phyloP scores from a whole-genome alignment of 2,329 filamentous ascomycete genomes.

The Botryotinia narcissicola region DNA sequence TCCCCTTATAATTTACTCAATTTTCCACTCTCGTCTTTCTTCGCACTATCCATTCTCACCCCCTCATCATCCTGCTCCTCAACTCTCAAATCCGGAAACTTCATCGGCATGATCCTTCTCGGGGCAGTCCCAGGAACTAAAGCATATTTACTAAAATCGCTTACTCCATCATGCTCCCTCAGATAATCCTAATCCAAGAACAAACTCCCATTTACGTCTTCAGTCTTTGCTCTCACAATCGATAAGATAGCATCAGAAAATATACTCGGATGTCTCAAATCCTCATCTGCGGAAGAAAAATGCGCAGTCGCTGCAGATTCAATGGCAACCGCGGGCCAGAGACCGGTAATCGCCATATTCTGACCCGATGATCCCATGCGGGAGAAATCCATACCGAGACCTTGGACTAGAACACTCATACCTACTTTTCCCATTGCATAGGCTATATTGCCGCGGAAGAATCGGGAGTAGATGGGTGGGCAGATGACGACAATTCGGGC shows the following conservation, averaged over 20 bases:
- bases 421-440: slow-evolving; percentile 78
- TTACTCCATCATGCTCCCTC: slow-evolving; percentile 58
- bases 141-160: slow-evolving; percentile 71
- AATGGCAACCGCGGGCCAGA: slow-evolving; percentile 79
- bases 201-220: slow-evolving; percentile 66
- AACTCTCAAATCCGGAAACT: slow-evolving; percentile 67
- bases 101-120: slow-evolving; percentile 71
- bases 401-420: slow-evolving; percentile 80
- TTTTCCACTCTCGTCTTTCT: slow-evolving; percentile 25
- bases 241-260: slow-evolving; percentile 78
- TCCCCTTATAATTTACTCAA: slow-evolving; percentile 19
- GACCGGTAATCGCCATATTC: slow-evolving; percentile 73
- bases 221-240: slow-evolving; percentile 60
- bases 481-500: slow-evolving; percentile 75
- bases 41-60: slow-evolving; percentile 63
- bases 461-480: slow-evolving; percentile 81
- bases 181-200: slow-evolving; percentile 81
- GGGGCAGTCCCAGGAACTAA: slow-evolving; percentile 63
- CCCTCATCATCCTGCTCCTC: slow-evolving; percentile 81
- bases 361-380: slow-evolving; percentile 54
- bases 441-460: slow-evolving; percentile 81
- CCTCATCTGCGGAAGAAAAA: slow-evolving; percentile 43
- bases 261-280: slow-evolving; percentile 68
- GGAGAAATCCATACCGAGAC: slow-evolving; percentile 77
- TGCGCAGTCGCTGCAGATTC: slow-evolving; percentile 68